Evolutionary conservation across 305 asterid species (phyloP), one percentile per base, ranked within the genome.

Genomic region (Ilex paraguariensis): DNA sequence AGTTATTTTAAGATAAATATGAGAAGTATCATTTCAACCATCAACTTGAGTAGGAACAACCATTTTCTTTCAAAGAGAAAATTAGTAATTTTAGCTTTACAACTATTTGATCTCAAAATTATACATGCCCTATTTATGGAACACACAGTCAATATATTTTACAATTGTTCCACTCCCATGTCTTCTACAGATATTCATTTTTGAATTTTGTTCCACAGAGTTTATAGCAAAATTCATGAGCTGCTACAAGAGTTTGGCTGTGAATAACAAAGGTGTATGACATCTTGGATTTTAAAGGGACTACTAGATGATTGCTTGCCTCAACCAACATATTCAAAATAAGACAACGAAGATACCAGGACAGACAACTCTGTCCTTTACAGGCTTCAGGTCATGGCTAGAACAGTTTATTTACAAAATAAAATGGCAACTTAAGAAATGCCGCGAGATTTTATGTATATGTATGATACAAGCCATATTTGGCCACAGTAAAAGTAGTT

Each of bases 221-320:
- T 79, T 79, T 58, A 62, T 75, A 60, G 81, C 81, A 31, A 75
- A 79, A 64, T 75, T 79, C 72, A 75, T 79, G 84, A 79, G 84
- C 75, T 79, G 84, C 78, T 79, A 75, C 60, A 79, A 79, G 68
- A 55, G 64, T 14, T 31, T 33, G 54, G 77, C 54, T 55, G 51
- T 57, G 54, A 73, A 70, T 69, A 66, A 64, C 61, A 76, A 63
- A 66, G 68, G 67, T 16, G 40, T 28, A 46, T 54, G 58, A 54
- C 36, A n/a, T 33, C 52, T 28, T 58, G 59, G 60, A 63, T 30
- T 59, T n/a, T 53, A 54, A 49, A 49, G 57, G 30, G 21, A 56
- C 14, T 6, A 59, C 11, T 49, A 13, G 42, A 36, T 36, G 42
- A 36, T 36, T 36, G 42, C 42, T 36, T 36, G 9, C 6, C 42